Percentiles rank a stretch among this genome's conserved stretches.
Conservation (phyloP, 495 filamentous ascomycete species). For the Hypoxylon crocopeplum region DNA sequence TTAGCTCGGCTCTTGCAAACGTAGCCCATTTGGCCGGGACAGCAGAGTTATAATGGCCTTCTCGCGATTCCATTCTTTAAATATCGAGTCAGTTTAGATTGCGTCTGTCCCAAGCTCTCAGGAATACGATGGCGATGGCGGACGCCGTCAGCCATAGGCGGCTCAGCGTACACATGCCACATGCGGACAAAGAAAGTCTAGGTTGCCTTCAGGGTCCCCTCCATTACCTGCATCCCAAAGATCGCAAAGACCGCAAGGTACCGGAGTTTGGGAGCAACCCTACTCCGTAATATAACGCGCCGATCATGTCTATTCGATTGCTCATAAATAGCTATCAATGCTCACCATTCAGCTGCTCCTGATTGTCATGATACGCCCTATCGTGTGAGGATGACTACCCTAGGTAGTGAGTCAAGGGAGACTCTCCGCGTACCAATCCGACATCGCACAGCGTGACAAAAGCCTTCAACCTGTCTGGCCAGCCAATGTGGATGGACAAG, state of each 20-base stretch:
- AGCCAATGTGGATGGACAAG: constrained; percentile 33
- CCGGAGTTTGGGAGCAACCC: constrained; percentile 24
- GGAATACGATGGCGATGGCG: neutral
- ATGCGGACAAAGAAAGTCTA: neutral
- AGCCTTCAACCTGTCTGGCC: constrained; percentile 28
- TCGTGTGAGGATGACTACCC: constrained; percentile 20
- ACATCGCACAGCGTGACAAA: constrained; percentile 30
- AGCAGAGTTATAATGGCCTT: constrained; percentile 1
- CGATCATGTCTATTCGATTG: constrained; percentile 8
- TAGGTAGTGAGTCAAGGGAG: constrained; percentile 17
- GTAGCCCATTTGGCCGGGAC: constrained; percentile 9
- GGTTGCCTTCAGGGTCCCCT: constrained; percentile 29
- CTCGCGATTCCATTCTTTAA: constrained; percentile 8
- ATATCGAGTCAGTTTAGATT: constrained; percentile 8
- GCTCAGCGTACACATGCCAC: constrained; percentile 4
- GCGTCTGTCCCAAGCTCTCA: constrained; percentile 6
- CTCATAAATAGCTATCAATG: constrained; percentile 33
- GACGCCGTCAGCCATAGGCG: neutral
- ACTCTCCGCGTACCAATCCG: constrained; percentile 24
- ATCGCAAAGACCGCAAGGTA: constrained; percentile 22
- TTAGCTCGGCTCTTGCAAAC: constrained; percentile 34
- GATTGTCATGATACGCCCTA: constrained; percentile 24
- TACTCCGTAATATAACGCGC: constrained; percentile 21
- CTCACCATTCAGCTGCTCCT: constrained; percentile 29
- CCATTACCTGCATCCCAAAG: constrained; percentile 14